Percentiles rank a stretch among this genome's conserved stretches.
These are phyloP conservation scores for Cladosporium sp. DNA, from an alignment of 2,329 filamentous ascomycete species.

Conservation along the genomic window DNA sequence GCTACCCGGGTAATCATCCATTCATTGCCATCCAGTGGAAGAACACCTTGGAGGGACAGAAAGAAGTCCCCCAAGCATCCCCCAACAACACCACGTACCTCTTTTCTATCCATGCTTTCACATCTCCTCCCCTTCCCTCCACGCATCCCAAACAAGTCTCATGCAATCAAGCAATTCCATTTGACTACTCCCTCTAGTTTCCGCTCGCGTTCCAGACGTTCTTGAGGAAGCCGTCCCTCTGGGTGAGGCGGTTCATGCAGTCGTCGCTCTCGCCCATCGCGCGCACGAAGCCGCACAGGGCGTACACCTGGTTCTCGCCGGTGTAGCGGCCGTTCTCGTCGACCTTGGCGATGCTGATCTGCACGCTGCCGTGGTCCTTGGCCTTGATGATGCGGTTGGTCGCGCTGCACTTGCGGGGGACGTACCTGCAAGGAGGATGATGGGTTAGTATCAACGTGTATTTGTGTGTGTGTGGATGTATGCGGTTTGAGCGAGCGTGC, in stretches of 20 bases:
- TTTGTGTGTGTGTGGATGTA: neutral
- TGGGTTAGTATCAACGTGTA: conserved; percentile 11
- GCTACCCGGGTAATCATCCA: neutral
- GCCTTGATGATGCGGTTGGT: conserved; percentile 99
- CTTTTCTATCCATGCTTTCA: conserved; percentile 7
- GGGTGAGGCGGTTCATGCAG: conserved; percentile 88
- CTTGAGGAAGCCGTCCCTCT: conserved; percentile 97
- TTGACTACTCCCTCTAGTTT: conserved; percentile 42
- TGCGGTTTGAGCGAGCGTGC: neutral
- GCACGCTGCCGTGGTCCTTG: conserved; percentile 98
- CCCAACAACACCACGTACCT: conserved; percentile 9
- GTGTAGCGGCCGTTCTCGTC: conserved; percentile 98
- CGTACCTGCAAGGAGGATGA: conserved; percentile 61
- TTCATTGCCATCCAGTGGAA: neutral
- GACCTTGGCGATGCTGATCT: conserved; percentile 96
- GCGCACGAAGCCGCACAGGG: conserved; percentile 95
- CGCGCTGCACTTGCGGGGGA: conserved; percentile 97
- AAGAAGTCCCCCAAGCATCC: neutral
- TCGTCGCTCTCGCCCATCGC: conserved; percentile 98
- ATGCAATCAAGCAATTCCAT: neutral
- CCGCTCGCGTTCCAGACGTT: conserved; percentile 80
- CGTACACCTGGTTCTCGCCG: conserved; percentile 96
- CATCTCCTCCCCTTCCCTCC: neutral
- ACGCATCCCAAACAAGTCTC: neutral
- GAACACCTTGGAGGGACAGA: neutral